These are phyloP conservation scores for Lycium ferocissimum DNA, from an alignment of 257 asterid species.

Conservation along the genomic window DNA sequence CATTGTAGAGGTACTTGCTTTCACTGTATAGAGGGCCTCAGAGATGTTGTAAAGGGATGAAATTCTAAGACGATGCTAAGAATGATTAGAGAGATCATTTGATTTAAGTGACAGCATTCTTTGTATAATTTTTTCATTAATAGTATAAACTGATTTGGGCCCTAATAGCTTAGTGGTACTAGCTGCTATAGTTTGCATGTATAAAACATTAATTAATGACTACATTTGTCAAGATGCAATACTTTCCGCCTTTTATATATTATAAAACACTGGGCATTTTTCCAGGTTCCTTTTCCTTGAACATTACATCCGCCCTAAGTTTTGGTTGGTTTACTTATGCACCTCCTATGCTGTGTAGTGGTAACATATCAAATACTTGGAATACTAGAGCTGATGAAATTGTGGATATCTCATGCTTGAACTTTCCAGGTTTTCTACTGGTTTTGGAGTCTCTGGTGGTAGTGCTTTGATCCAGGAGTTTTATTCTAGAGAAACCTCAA, in stretches of 20 bases:
- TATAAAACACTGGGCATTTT: not conserved
- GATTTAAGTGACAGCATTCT: not conserved
- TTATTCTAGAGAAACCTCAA: conserved; percentile 69
- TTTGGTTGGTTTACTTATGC: conserved; percentile 13
- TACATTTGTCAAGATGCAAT: conserved; percentile 12
- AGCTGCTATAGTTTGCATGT: conserved; percentile 13
- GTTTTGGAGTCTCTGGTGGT: conserved; percentile 73
- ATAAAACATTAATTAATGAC: not conserved
- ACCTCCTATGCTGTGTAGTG: not conserved
- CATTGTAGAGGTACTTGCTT: not conserved
- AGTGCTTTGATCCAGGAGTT: conserved; percentile 87
- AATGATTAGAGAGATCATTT: not conserved
- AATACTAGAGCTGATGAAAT: not conserved
- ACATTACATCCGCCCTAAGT: not conserved
- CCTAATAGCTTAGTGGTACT: not conserved
- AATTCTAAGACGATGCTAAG: not conserved
- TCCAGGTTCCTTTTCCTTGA: conserved; percentile 7
- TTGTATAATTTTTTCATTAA: not conserved
- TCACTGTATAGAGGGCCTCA: not conserved
- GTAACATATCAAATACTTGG: not conserved
- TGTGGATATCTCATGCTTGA: not conserved
- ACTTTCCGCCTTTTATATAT: not conserved
- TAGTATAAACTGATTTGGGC: not conserved
- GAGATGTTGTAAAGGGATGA: not conserved
- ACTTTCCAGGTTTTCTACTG: conserved; percentile 81